phyloP scores from a whole-genome alignment of 2,329 filamentous ascomycete species.

The Diplodia intermedia region DNA sequence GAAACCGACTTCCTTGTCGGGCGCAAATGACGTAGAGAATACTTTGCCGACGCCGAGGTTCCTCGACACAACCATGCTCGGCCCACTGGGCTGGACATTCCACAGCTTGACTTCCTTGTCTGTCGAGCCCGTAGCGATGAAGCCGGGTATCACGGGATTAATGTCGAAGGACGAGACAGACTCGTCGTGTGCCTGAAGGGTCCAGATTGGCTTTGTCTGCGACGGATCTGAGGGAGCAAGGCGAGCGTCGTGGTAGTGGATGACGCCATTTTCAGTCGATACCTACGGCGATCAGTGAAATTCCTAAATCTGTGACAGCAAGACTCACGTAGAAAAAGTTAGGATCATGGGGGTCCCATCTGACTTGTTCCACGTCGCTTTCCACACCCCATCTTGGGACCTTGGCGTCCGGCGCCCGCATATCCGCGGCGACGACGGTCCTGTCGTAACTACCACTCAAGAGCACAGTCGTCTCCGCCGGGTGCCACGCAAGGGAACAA shows the following conservation, averaged over 20 bases:
- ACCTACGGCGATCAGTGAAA: constrained; percentile 44
- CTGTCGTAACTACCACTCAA: constrained; percentile 95
- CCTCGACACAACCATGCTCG: constrained; percentile 87
- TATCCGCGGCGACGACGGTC: constrained; percentile 92
- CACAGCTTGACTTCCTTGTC: constrained; percentile 97
- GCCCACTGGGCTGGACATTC: constrained; percentile 83
- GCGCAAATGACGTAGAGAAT: constrained; percentile 88
- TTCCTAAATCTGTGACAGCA: constrained; percentile 25
- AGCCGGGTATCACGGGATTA: constrained; percentile 88
- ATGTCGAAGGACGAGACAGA: constrained; percentile 91
- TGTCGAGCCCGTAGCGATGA: constrained; percentile 89
- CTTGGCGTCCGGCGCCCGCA: constrained; percentile 87
- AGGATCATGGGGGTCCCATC: constrained; percentile 90
- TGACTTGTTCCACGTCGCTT: constrained; percentile 89
- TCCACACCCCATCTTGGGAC: constrained; percentile 90
- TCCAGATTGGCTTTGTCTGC: constrained; percentile 87
- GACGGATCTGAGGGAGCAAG: constrained; percentile 75
- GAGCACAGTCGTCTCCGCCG: constrained; percentile 82
- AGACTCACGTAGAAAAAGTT: constrained; percentile 85
- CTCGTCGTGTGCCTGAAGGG: constrained; percentile 92
- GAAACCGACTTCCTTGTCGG: constrained; percentile 90
- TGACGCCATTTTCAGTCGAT: constrained; percentile 87
- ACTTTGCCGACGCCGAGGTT: constrained; percentile 95
- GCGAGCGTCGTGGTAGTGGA: constrained; percentile 91
- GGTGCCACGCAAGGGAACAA: constrained; percentile 94